phyloP scores from a whole-genome alignment of 1,284 basidiomycete genomes.

The Wallemia mellicola region DNA sequence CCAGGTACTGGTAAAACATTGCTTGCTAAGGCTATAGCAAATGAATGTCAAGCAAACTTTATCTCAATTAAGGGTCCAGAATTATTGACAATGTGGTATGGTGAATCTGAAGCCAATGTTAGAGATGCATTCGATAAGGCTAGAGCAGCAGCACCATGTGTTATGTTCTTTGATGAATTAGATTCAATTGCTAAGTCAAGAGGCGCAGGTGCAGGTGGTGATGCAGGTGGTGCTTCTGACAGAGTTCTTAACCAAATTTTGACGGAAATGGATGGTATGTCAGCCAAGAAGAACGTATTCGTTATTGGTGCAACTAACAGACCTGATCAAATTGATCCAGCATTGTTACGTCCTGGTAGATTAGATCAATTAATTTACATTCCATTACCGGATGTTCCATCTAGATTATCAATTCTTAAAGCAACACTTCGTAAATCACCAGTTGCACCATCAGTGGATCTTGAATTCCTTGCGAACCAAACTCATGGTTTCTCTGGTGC shows the following conservation, averaged over 20 bases:
- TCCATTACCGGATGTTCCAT: conserved; percentile 71
- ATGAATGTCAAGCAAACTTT: conserved; percentile 98
- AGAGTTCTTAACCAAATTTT: conserved; percentile 91
- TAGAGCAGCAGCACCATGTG: conserved; percentile 88
- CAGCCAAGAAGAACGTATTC: conserved; percentile 97
- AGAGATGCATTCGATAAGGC: conserved; percentile 99
- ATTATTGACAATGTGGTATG: conserved; percentile 98
- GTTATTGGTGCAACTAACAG: conserved; percentile 96
- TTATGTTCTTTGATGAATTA: conserved; percentile 99
- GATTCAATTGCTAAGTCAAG: conserved; percentile 95
- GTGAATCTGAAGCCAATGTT: conserved; percentile 98
- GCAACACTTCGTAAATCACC: conserved; percentile 83
- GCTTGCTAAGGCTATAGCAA: conserved; percentile 87
- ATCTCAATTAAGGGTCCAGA: conserved; percentile 49
- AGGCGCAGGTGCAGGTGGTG: conserved; percentile 42
- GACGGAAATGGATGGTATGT: conserved; percentile 99
- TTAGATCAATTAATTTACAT: conserved; percentile 87
- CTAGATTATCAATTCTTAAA: conserved; percentile 66
- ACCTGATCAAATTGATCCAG: conserved; percentile 95
- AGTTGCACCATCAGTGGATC: conserved; percentile 53
- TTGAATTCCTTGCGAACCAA: conserved; percentile 61
- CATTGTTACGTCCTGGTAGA: conserved; percentile 89
- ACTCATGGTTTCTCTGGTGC: conserved; percentile 98
- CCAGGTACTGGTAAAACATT: conserved; percentile 91
- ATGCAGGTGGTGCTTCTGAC: conserved; percentile 82